Conservation (phyloP, 2,329 filamentous ascomycete genomes). For the Lecanicillium sp. region DNA sequence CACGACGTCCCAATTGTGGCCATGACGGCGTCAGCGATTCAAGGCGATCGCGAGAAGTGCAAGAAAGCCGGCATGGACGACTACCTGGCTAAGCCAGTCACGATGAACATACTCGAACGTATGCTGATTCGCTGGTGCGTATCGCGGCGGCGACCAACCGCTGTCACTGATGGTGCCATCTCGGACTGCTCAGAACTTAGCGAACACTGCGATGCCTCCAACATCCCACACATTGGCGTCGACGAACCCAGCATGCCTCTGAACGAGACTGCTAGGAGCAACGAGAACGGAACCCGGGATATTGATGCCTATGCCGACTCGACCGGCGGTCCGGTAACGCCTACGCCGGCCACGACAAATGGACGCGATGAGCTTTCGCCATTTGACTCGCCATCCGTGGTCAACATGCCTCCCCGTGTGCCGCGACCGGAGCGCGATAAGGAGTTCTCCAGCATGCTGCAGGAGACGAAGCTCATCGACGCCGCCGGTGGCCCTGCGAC, state of each 20-base stretch:
- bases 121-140: conserved; percentile 66
- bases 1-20: conserved; percentile 67
- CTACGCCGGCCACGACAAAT: conserved; percentile 33
- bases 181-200: conserved; percentile 43
- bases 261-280: neutral
- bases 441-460: conserved; percentile 37
- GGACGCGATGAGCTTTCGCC: conserved; percentile 36
- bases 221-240: conserved; percentile 33
- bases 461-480: conserved; percentile 42
- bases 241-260: conserved; percentile 15
- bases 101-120: conserved; percentile 58
- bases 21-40: conserved; percentile 76
- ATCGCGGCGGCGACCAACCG: conserved; percentile 22
- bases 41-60: conserved; percentile 71
- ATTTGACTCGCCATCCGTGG: conserved; percentile 30
- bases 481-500: conserved; percentile 35
- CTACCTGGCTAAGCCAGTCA: conserved; percentile 68
- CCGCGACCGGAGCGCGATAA: conserved; percentile 31
- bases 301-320: conserved; percentile 23
- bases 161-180: conserved; percentile 23
- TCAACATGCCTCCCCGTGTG: conserved; percentile 29
- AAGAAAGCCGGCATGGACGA: conserved; percentile 70
- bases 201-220: conserved; percentile 37
- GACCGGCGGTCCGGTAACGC: conserved; percentile 31
- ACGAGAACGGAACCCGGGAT: conserved; percentile 18